Base-by-base conservation (phyloP, 371 early-diverging fungal genomes). In the Mortierella polycephala region DNA sequence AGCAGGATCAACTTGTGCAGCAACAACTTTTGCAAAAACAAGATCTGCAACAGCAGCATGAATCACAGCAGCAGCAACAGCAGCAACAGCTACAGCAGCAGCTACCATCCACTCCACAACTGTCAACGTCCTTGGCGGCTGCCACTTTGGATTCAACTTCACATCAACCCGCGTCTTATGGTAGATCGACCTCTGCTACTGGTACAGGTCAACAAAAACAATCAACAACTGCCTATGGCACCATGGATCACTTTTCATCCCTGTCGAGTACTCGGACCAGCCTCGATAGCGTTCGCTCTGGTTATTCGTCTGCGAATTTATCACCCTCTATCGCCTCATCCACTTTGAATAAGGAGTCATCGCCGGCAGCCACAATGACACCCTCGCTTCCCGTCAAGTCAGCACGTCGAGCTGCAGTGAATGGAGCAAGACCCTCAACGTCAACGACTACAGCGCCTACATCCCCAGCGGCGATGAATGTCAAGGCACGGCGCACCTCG, bases 1-100 rank as follows among this genome's bases (percentile, higher is more conserved):
- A 72, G 42, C 71, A 81, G 20, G 71, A 67, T n/a, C 69, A 55
- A 12, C 18, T 72, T 60, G 39, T 69, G 1, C 65, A 77, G 50
- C 12, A 5, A 1, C 79, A 71, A 47, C 23, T 57, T 3, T 18
- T 47, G 20, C 72, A 72, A 23, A 60, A 72, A 23, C 46, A 57
- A 61, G 77, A 76, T n/a, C 68, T 76, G 9, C 49, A 63, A 39
- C 62, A 62, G 16, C 68, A 63, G 20, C 77, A 76, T 47, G 64
- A 71, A 44, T 54, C 55, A 0, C 77, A 75, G 18, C 54, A 67
- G 37, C 54, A 55, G 37, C 50, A 60, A 49, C 69, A 68, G 23
- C 74, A 68, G 11, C 55, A 60, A 30, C 53, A 62, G 18, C 71
- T 67, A n/a, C 76, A 71, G 13, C 66, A 69, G 18, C 68, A 67